Evolutionary conservation across 140 eudicot genomes (phyloP), one percentile per base, ranked within the genome.

Genomic region (Ambrosia hybrid): DNA sequence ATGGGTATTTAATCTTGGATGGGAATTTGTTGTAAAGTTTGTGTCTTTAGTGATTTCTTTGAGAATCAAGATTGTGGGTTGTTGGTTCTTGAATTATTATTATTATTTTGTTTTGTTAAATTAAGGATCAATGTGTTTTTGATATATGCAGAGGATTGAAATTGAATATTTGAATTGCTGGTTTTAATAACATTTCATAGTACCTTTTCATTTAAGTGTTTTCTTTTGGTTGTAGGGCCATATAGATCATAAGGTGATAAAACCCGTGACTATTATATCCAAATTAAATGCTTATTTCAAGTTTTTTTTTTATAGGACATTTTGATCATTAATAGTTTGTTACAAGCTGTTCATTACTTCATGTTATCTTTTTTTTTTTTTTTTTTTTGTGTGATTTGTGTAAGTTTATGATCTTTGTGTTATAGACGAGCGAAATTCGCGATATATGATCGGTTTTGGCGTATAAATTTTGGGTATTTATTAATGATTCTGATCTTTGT

Each of bases 11-110:
- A 49, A 49, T 73, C 13, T 67, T 41, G 4, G 71, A 4, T 73
- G 45, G 83, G n/a, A 72, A 56, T 72, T 51, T 59, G 61, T n/a
- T 39, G 67, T 38, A 14, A 63, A 33, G 81, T 2, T 70, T 58
- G 63, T 52, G 67, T 70, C 67, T 79, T 73, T 66, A 73, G 70
- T 67, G 63, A 4, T 72, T 67, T 70, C 15, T 56, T 79, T 73
- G 56, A 68, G 70, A 65, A 36, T 7, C 33, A 21, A 6, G 4
- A 41, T 14, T 55, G 56, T 79, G 71, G 68, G 77, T 64, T 53
- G 17, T 71, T 15, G 62, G 72, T 21, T 21, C 26, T 21, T 21
- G 26, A 21, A 21, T 21, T 21, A 21, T 21, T 21, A 21, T 21
- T 21, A 78, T 64, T 71, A 8, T 30, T 71, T 4, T 65, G 37